Evolutionary conservation across 768 basidiomycete genomes (phyloP).

Genomic region (Cystofilobasidium ferigula): DNA sequence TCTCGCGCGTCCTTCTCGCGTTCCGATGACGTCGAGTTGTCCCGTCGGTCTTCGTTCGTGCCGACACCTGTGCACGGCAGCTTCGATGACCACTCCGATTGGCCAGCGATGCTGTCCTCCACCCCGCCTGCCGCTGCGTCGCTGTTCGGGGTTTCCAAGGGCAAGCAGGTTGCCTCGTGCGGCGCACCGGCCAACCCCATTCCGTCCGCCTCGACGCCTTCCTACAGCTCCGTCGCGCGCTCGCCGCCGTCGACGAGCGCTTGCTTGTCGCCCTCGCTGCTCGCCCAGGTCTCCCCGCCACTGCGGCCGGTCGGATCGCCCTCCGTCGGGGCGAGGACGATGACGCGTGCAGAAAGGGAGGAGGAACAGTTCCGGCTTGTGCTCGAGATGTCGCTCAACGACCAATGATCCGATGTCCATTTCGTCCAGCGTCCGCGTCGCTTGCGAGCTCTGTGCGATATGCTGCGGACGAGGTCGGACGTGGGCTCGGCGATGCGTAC

Average conservation of each 20-base stretch:
- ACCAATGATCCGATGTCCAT: too few species aligned
- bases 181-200: neutral
- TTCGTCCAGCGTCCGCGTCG: too few species aligned
- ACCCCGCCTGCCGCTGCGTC: neutral
- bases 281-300: neutral
- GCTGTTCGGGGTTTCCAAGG: neutral
- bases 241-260: neutral
- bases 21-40: neutral
- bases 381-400: conserved; percentile 20
- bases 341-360: conserved; percentile 16
- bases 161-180: neutral
- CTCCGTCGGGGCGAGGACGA: neutral
- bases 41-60: neutral
- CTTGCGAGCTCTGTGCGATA: neutral
- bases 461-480: too few species aligned
- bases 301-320: neutral
- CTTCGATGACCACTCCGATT: conserved; percentile 9
- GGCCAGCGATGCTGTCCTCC: conserved; percentile 18
- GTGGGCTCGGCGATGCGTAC: too few species aligned
- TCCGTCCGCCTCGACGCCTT: neutral
- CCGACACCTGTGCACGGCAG: conserved; percentile 9
- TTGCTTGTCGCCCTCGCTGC: neutral
- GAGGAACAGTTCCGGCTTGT: conserved; percentile 24
- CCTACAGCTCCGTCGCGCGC: conserved; percentile 6
- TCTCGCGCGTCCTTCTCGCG: neutral